A percentile compares a stretch with the other conserved stretches of the same genome.
phyloP scores from a whole-genome alignment of 345 rosid genomes.

The Rhizophora apiculata region DNA sequence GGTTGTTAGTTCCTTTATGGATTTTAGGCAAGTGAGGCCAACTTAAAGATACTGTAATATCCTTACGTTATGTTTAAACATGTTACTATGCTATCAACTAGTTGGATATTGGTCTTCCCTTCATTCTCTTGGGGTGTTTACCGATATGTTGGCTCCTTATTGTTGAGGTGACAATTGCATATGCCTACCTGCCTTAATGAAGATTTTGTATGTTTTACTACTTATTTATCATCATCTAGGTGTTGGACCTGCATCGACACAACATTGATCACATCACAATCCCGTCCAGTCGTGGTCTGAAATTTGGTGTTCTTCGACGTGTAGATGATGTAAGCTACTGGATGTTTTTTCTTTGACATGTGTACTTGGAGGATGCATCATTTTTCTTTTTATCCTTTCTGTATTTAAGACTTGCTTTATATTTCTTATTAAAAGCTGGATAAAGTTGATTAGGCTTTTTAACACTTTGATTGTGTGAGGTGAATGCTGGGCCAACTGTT shows the following conservation, averaged over 20 bases:
- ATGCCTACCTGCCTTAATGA: neutral
- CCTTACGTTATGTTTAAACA: too few species aligned
- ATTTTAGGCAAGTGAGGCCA: too few species aligned
- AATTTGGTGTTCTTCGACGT: conserved; percentile 83
- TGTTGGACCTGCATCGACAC: conserved; percentile 91
- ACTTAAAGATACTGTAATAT: too few species aligned
- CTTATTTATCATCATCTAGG: conserved; percentile 38
- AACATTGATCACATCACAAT: conserved; percentile 88
- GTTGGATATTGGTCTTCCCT: too few species aligned
- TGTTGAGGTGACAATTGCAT: too few species aligned
- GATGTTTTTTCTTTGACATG: neutral
- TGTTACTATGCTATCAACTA: too few species aligned
- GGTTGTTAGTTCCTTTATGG: too few species aligned
- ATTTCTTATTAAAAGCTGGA: neutral
- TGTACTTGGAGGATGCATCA: neutral
- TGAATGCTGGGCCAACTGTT: too few species aligned
- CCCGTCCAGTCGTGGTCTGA: conserved; percentile 72
- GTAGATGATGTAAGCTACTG: conserved; percentile 72
- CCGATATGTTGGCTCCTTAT: too few species aligned
- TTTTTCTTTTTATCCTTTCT: neutral
- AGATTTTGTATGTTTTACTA: neutral
- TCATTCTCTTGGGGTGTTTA: too few species aligned
- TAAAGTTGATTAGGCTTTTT: neutral
- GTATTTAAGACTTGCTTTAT: neutral
- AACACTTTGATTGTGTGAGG: neutral